A percentile compares a stretch with the other conserved stretches of the same genome.
These are phyloP conservation scores for Penicillium canariense DNA, from an alignment of 495 filamentous ascomycete species.

Conservation along the genomic window DNA sequence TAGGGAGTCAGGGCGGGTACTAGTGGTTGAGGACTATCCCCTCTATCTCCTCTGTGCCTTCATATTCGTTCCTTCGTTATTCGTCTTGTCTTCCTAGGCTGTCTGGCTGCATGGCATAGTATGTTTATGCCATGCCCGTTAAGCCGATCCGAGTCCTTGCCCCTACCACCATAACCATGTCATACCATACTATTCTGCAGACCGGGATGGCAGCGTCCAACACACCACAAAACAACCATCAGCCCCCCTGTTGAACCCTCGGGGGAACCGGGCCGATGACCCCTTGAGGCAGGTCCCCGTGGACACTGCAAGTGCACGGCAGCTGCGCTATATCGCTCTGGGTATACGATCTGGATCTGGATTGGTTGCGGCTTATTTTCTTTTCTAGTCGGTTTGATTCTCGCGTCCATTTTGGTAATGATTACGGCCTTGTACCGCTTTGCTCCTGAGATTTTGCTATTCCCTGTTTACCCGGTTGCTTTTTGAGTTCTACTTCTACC, in stretches of 20 bases:
- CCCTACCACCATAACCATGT: not conserved
- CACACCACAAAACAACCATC: not conserved
- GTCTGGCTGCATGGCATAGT: too few species aligned
- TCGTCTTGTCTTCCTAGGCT: not conserved
- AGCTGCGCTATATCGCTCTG: not conserved
- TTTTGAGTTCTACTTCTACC: not conserved
- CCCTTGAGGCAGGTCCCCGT: not conserved
- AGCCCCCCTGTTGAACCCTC: not conserved
- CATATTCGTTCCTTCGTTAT: not conserved
- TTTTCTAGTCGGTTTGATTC: not conserved
- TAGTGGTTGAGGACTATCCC: not conserved
- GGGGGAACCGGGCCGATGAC: not conserved
- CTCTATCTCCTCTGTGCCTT: not conserved
- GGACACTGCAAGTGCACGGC: not conserved
- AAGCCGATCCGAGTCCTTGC: not conserved
- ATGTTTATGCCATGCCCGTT: too few species aligned
- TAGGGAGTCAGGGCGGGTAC: conserved; percentile 29
- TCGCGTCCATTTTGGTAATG: not conserved
- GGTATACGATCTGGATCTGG: not conserved
- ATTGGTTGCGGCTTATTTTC: not conserved
- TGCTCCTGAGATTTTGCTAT: not conserved
- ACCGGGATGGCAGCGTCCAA: not conserved
- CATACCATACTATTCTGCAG: not conserved
- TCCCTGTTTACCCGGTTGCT: not conserved
- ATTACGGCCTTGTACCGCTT: not conserved